Conservation (phyloP, 202 grass and related monocot genomes). For the Elaeis oleifera region DNA sequence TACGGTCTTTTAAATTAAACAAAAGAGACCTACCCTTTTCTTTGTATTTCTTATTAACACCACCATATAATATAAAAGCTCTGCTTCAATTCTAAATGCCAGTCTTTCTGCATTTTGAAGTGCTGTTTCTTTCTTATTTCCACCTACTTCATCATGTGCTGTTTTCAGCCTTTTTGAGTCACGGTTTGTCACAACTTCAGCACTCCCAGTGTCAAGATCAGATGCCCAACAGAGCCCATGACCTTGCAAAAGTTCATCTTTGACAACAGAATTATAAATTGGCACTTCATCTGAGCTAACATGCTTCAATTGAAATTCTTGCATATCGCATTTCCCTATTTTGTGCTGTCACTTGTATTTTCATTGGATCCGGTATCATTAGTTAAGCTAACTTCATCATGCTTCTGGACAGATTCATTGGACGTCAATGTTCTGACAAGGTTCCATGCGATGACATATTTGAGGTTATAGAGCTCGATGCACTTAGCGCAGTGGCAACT, state of each 20-base stretch:
- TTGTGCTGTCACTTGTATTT: background rate
- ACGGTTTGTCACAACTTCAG: constrained; percentile 16
- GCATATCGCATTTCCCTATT: constrained; percentile 13
- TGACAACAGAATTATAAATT: constrained; percentile 40
- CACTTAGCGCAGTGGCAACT: constrained; percentile 4
- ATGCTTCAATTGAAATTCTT: constrained; percentile 23
- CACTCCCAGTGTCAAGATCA: constrained; percentile 39
- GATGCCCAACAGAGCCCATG: constrained; percentile 90
- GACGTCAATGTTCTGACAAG: background rate
- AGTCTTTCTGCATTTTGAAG: constrained; percentile 33
- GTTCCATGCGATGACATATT: too few species aligned
- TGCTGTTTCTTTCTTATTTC: constrained; percentile 8
- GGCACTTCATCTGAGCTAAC: constrained; percentile 32
- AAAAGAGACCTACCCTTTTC: constrained; percentile 72
- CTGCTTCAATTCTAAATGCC: constrained; percentile 57
- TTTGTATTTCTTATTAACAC: constrained; percentile 82
- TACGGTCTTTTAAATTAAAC: constrained; percentile 78
- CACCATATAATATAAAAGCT: constrained; percentile 57
- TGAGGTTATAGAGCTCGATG: constrained; percentile 12
- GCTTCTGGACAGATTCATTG: constrained; percentile 27
- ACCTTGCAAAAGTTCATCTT: constrained; percentile 92
- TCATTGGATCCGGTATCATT: constrained; percentile 21
- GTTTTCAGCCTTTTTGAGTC: constrained; percentile 33
- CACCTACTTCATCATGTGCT: constrained; percentile 12
- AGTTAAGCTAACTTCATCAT: constrained; percentile 21